Base-by-base conservation (phyloP, 208 protist species). In the Acanthamoeba royreba region DNA sequence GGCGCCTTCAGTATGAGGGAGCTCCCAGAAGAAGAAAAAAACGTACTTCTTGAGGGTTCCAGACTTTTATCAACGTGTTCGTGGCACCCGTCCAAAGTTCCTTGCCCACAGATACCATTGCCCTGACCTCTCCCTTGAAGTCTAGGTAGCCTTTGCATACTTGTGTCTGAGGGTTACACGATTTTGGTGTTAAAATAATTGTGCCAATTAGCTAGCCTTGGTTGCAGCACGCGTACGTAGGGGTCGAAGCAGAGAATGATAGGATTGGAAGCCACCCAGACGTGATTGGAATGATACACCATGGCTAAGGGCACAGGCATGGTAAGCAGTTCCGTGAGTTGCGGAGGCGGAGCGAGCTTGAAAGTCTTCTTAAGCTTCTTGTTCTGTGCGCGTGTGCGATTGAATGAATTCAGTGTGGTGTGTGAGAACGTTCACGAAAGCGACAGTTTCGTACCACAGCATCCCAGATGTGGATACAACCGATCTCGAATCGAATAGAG, bases 311-410 rank as follows among this genome's bases (percentile, higher is more conserved):
- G 49, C 47, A 66, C 81, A 35, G 52, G 81, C 49, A 89, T 89
- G 17, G 81, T 89, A 19, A 66, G 81, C 49, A 89, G 49, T 17
- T 42, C 81, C 8, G 81, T 9, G 35, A 89, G 28, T 35, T 89
- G 49, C 81, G 49, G 45, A 11, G 72, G 72, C 42, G 72, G 72
- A 43, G 19, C 46, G 9, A 89, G 81, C 81, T 89, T 89, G 81
- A 89, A 66, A 3, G 81, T 89, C 81, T 89, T 89, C 52, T 89
- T 89, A n/a, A 89, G 81, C 81, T 89, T 89, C 72, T 83, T 83
- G 72, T 83, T 83, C 69, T 81, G 69, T 69, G n/a, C n/a, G n/a
- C n/a, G n/a, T n/a, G n/a, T n/a, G n/a, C n/a, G n/a, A n/a, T n/a
- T n/a, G n/a, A n/a, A n/a, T n/a, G n/a, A n/a, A n/a, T n/a, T n/a